phyloP scores from a whole-genome alignment of 169 alveolate species.

The Plasmodium knowlesi region DNA sequence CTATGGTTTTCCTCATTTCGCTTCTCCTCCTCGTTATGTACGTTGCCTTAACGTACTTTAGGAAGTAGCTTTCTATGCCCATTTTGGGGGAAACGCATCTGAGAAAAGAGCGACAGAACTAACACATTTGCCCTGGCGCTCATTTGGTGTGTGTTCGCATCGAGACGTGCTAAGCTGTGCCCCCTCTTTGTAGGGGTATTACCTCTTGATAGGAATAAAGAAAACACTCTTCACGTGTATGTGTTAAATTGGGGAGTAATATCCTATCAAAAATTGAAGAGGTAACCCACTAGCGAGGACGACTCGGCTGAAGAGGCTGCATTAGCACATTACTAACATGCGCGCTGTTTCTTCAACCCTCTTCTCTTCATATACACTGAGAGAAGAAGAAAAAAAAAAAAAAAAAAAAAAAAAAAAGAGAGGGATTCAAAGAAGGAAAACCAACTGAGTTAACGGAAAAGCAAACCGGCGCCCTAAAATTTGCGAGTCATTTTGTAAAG shows the following conservation, averaged over 20 bases:
- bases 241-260: not conserved
- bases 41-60: constrained; percentile 50
- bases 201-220: not conserved
- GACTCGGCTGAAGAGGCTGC: not conserved
- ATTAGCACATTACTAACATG: not conserved
- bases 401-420: not conserved
- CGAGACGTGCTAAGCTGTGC: not conserved
- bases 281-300: not conserved
- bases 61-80: constrained; percentile 49
- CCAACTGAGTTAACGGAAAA: not conserved
- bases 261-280: not conserved
- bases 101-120: not conserved
- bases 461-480: not conserved
- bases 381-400: not conserved
- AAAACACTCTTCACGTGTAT: not conserved
- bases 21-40: constrained; percentile 60
- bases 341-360: not conserved
- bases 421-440: not conserved
- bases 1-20: constrained; percentile 64
- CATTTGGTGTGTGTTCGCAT: not conserved
- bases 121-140: not conserved
- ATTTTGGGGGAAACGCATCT: constrained; percentile 1
- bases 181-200: not conserved
- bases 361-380: not conserved
- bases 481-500: not conserved